Conservation (phyloP, 257 asterid genomes). For the Ligustrum vulgare region DNA sequence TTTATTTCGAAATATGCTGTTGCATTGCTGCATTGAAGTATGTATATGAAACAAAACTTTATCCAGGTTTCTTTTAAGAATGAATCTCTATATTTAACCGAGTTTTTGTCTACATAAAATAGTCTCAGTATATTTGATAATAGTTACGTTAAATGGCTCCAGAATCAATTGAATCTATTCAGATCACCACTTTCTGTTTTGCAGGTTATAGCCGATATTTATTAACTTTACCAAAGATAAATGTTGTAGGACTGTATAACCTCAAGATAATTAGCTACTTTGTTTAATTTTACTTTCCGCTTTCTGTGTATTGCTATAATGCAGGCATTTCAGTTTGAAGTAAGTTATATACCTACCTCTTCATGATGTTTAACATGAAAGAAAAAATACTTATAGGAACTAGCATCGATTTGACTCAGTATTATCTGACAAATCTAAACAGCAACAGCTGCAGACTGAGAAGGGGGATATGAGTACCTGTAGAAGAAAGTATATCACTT, state of each 20-base stretch:
- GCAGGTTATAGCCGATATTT: neutral
- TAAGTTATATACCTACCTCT: neutral
- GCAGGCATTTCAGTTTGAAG: neutral
- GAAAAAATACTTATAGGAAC: neutral
- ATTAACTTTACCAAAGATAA: neutral
- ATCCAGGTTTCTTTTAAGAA: neutral
- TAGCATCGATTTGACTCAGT: neutral
- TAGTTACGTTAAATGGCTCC: neutral
- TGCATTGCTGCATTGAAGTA: neutral
- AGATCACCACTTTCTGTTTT: neutral
- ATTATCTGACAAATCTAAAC: neutral
- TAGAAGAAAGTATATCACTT: slow-evolving; percentile 41
- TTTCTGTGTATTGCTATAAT: neutral
- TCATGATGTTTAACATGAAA: neutral
- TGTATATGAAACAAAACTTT: neutral
- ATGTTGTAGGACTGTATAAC: neutral
- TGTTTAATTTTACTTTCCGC: neutral
- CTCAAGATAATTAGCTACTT: neutral
- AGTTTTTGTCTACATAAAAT: neutral
- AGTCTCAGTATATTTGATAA: neutral
- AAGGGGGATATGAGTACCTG: slow-evolving; percentile 37
- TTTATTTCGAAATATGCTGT: neutral
- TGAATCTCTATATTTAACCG: neutral
- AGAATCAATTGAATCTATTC: neutral
- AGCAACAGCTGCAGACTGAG: neutral